Percentiles rank a stretch among this genome's conserved stretches.
phyloP scores from a whole-genome alignment of 352 stramenopile genomes.

The Phytophthora pini region DNA sequence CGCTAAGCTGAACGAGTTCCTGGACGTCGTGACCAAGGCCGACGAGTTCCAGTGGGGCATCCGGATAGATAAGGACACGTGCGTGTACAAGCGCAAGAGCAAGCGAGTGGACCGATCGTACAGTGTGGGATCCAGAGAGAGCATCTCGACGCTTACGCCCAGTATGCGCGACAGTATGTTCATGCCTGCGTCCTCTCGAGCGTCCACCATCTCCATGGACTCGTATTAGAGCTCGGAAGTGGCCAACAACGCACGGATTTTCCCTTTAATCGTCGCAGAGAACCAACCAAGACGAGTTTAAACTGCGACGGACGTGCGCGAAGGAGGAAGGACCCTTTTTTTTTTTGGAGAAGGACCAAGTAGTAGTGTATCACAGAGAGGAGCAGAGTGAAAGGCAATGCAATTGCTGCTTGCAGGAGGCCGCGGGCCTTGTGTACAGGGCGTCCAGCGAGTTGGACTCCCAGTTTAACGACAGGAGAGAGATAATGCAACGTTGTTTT shows the following conservation, averaged over 20 bases:
- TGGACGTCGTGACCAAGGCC: constrained; percentile 85
- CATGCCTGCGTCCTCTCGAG: constrained; percentile 56
- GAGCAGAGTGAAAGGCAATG: constrained; percentile 18
- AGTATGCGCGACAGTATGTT: constrained; percentile 84
- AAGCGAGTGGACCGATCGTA: constrained; percentile 76
- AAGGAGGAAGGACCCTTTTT: constrained; percentile 14
- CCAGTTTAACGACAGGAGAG: constrained; percentile 37
- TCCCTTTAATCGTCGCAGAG: constrained; percentile 11
- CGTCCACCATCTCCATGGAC: constrained; percentile 77
- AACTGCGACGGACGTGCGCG: too few species aligned
- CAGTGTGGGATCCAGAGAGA: constrained; percentile 72
- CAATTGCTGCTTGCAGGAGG: background rate
- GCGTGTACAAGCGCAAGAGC: constrained; percentile 90
- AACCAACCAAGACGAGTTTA: background rate
- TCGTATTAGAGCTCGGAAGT: constrained; percentile 38
- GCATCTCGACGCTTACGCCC: constrained; percentile 79
- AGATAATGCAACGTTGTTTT: constrained; percentile 47
- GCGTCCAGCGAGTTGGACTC: constrained; percentile 33
- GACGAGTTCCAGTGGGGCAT: constrained; percentile 91
- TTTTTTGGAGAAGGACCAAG: constrained; percentile 15
- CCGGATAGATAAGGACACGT: constrained; percentile 91
- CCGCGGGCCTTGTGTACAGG: constrained; percentile 31
- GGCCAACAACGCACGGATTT: background rate
- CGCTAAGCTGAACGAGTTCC: constrained; percentile 87
- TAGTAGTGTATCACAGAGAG: constrained; percentile 49